These are phyloP conservation scores for Moesziomyces antarcticus DNA, from an alignment of 1,284 basidiomycete genomes.

Conservation along the genomic window DNA sequence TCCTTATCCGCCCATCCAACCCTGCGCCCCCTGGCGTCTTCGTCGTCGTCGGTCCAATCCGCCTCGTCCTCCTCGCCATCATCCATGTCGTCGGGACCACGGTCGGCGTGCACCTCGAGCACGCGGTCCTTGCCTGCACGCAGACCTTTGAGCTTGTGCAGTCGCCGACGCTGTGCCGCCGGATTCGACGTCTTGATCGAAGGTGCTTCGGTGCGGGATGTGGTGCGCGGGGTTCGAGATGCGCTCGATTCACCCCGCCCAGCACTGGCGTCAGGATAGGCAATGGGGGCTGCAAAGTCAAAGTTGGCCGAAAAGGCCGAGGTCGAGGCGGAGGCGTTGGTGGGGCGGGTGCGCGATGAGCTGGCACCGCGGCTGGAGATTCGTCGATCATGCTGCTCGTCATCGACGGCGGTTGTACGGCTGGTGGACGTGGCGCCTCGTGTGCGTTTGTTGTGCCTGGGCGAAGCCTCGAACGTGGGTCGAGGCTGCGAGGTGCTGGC, in stretches of 20 bases:
- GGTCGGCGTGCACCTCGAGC: slow-evolving; percentile 16
- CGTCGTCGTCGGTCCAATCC: slow-evolving; percentile 48
- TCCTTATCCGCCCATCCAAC: slow-evolving; percentile 20
- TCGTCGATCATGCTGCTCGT: slow-evolving; percentile 7
- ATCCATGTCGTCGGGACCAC: slow-evolving; percentile 12
- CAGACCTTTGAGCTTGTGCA: slow-evolving; percentile 29
- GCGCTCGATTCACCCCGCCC: neutral
- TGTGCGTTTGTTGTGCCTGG: slow-evolving; percentile 18
- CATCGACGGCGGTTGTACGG: neutral
- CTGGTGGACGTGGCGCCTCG: slow-evolving; percentile 1
- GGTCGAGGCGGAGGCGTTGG: neutral
- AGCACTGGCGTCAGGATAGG: slow-evolving; percentile 2
- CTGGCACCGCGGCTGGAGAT: neutral
- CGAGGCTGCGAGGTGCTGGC: no score
- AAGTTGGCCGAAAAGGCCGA: slow-evolving; percentile 9
- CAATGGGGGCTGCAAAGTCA: slow-evolving; percentile 17
- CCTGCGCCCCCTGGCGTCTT: neutral
- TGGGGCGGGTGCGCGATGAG: neutral
- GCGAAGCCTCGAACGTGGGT: neutral
- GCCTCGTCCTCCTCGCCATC: slow-evolving; percentile 6
- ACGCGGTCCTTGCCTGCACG: slow-evolving; percentile 29
- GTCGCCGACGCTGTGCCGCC: slow-evolving; percentile 11
- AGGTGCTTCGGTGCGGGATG: neutral
- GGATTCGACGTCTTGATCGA: slow-evolving; percentile 36
- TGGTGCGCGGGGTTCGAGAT: neutral